Evolutionary conservation across 495 filamentous ascomycete species (phyloP).

Genomic region (Hyphodiscus hymeniophilus): DNA sequence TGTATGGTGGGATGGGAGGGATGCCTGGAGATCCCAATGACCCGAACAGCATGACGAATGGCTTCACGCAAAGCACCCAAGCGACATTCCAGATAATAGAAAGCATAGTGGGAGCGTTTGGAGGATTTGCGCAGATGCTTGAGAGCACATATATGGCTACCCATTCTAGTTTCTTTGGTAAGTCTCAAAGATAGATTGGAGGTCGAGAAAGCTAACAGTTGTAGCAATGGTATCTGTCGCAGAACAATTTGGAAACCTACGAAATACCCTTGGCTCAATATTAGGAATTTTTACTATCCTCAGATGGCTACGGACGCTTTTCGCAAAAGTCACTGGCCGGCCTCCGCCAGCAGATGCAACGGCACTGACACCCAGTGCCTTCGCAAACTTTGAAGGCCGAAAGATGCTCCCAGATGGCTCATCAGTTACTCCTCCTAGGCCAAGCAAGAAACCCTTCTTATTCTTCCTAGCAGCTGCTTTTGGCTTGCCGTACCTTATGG

Average conservation of each 20-base stretch:
- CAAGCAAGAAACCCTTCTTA: slow-evolving; percentile 88
- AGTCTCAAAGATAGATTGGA: slow-evolving; percentile 23
- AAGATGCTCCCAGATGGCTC: slow-evolving; percentile 44
- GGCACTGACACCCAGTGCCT: slow-evolving; percentile 79
- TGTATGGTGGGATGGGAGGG: slow-evolving; percentile 46
- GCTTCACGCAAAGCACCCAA: slow-evolving; percentile 84
- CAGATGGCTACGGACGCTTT: slow-evolving; percentile 82
- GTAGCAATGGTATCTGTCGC: slow-evolving; percentile 92
- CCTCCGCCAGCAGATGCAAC: slow-evolving; percentile 80
- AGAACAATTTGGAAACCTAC: slow-evolving; percentile 89
- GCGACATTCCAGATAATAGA: slow-evolving; percentile 99
- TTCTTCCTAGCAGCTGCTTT: slow-evolving; percentile 94
- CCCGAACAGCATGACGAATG: slow-evolving; percentile 83
- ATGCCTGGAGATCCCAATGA: slow-evolving; percentile 73
- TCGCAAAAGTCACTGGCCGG: slow-evolving; percentile 91
- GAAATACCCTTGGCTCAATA: slow-evolving; percentile 90
- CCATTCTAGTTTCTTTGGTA: slow-evolving; percentile 97
- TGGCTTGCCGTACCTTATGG: slow-evolving; percentile 91
- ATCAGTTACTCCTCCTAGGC: slow-evolving; percentile 38
- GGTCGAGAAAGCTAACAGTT: slow-evolving; percentile 17
- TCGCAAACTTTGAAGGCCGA: slow-evolving; percentile 76
- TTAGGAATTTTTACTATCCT: slow-evolving; percentile 93
- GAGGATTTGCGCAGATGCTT: slow-evolving; percentile 97
- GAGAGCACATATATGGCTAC: slow-evolving; percentile 99
- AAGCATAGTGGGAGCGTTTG: slow-evolving; percentile 95